A percentile compares a stretch with the other conserved stretches of the same genome.
Conservation (phyloP, 148 eudicot species). For the Chenopodium suecicum region DNA sequence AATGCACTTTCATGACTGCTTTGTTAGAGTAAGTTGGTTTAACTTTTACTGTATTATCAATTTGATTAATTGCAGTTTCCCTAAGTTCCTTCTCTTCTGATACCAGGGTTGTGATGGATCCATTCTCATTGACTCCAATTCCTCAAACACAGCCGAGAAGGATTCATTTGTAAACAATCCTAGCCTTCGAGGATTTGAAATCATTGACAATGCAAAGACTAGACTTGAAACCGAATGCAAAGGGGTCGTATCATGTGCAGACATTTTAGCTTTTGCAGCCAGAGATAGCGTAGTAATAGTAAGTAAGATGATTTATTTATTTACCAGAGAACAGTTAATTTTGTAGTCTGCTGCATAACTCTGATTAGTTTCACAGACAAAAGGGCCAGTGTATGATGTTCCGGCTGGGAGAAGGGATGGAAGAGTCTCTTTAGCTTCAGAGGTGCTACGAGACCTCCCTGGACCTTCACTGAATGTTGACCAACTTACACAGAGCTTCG, state of each 20-base stretch:
- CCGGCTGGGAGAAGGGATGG: slow-evolving; percentile 31
- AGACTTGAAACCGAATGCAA: slow-evolving; percentile 51
- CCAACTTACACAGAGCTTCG: slow-evolving; percentile 30
- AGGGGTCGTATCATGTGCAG: slow-evolving; percentile 45
- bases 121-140: slow-evolving; percentile 67
- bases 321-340: neutral
- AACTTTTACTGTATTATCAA: neutral
- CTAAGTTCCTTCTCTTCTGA: neutral
- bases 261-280: slow-evolving; percentile 32
- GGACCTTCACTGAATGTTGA: slow-evolving; percentile 11
- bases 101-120: slow-evolving; percentile 84
- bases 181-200: slow-evolving; percentile 72
- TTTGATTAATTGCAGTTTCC: neutral
- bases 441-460: slow-evolving; percentile 24
- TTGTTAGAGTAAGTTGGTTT: slow-evolving; percentile 49
- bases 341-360: neutral
- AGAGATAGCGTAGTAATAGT: slow-evolving; percentile 30
- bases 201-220: slow-evolving; percentile 70
- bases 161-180: slow-evolving; percentile 64
- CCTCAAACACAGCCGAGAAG: slow-evolving; percentile 67
- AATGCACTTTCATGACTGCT: slow-evolving; percentile 71
- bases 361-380: slow-evolving; percentile 11
- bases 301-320: neutral
- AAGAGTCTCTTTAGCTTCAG: slow-evolving; percentile 26
- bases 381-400: slow-evolving; percentile 24